phyloP scores from a whole-genome alignment of 106 monocot genomes.

The Dendrobium catenatum region DNA sequence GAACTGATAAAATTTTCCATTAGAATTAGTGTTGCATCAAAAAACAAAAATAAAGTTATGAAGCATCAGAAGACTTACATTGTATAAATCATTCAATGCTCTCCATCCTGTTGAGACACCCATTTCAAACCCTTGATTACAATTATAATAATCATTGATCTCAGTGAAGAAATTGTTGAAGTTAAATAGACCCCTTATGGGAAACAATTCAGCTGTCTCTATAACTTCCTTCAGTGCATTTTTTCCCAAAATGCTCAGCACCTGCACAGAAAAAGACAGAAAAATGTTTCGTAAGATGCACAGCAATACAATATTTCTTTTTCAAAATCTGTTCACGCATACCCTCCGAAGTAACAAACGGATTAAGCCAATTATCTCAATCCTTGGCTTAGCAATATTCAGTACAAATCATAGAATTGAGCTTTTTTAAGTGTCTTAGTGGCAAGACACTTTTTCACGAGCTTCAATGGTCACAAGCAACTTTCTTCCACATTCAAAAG shows the following conservation, averaged over 20 bases:
- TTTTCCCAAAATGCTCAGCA: conserved; percentile 45
- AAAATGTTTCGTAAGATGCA: neutral
- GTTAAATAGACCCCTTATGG: conserved; percentile 72
- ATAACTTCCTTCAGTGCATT: conserved; percentile 52
- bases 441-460: neutral
- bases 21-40: neutral
- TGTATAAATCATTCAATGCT: conserved; percentile 61
- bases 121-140: conserved; percentile 48
- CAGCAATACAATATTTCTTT: neutral
- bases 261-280: conserved; percentile 20
- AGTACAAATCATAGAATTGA: neutral
- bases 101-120: conserved; percentile 83
- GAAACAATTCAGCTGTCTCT: conserved; percentile 81
- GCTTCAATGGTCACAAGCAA: neutral
- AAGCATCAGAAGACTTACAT: conserved; percentile 28
- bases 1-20: neutral
- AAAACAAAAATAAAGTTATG: neutral
- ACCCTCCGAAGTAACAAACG: neutral
- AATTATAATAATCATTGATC: conserved; percentile 71
- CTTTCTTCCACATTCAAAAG: neutral
- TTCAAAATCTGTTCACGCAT: neutral
- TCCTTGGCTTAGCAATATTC: neutral
- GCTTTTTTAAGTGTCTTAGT: neutral
- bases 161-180: conserved; percentile 74
- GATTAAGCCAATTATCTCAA: neutral